Evolutionary conservation across 371 early-diverging fungal species (phyloP).

Genomic region (Amoeboradix gromovi): DNA sequence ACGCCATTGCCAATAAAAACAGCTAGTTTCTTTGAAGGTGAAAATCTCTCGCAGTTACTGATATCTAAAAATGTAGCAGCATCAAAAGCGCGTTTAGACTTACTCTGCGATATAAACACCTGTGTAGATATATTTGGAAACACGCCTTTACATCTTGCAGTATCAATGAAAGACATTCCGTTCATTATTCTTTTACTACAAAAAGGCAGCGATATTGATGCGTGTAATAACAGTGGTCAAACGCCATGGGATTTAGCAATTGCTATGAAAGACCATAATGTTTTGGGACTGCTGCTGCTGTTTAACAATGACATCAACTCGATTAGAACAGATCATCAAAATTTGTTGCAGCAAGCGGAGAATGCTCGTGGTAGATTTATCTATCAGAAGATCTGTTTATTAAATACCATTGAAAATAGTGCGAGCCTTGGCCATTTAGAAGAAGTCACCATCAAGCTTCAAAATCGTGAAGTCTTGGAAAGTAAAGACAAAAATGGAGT

Average conservation of each 20-base stretch:
- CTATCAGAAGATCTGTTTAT: background rate
- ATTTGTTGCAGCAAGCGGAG: background rate
- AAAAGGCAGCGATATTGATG: constrained; percentile 18
- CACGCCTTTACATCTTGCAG: constrained; percentile 15
- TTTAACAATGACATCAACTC: background rate
- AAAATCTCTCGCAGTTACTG: background rate
- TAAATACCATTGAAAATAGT: background rate
- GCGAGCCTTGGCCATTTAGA: background rate
- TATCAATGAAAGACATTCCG: constrained; percentile 9
- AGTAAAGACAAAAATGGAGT: background rate
- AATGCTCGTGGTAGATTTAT: background rate
- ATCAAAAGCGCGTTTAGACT: background rate
- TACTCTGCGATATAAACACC: background rate
- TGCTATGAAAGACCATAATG: background rate
- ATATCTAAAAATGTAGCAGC: background rate
- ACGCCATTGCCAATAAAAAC: too few relatives aligned
- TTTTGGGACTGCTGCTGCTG: background rate
- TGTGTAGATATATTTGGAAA: constrained; percentile 7
- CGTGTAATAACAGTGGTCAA: constrained; percentile 9
- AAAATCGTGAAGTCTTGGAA: background rate
- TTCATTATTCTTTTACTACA: constrained; percentile 11
- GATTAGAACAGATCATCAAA: background rate
- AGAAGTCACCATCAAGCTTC: background rate
- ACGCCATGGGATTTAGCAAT: constrained; percentile 6
- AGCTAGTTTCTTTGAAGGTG: background rate